Percentiles rank a stretch among this genome's conserved stretches.
Evolutionary conservation across 805 yeast genomes (phyloP).

Genomic region (Starmerella bombicola): DNA sequence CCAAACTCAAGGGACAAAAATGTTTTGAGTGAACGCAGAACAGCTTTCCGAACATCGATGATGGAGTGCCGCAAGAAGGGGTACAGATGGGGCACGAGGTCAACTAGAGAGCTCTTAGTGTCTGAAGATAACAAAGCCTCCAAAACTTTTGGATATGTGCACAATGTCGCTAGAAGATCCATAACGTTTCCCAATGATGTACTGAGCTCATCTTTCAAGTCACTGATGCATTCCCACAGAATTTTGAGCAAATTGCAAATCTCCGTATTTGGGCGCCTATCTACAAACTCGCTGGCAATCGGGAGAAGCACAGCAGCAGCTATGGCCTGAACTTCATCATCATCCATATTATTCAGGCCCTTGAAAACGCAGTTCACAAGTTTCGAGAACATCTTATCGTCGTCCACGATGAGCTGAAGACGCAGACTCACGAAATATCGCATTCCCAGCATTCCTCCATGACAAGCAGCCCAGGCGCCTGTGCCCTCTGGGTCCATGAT

Average conservation of each 20-base stretch:
- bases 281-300: conserved; percentile 76
- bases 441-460: conserved; percentile 92
- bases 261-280: conserved; percentile 36
- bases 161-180: conserved; percentile 81
- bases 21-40: conserved; percentile 64
- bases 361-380: conserved; percentile 77
- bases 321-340: conserved; percentile 94
- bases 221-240: conserved; percentile 82
- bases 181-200: conserved; percentile 93
- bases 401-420: conserved; percentile 58
- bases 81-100: conserved; percentile 75
- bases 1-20: conserved; percentile 43
- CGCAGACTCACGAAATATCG: conserved; percentile 85
- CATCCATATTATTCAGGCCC: conserved; percentile 58
- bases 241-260: conserved; percentile 44
- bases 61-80: conserved; percentile 93
- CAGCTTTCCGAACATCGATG: conserved; percentile 79
- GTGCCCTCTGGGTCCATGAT: conserved; percentile 44
- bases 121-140: conserved; percentile 50
- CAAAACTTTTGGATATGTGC: conserved; percentile 67
- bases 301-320: conserved; percentile 90
- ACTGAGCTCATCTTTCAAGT: conserved; percentile 79
- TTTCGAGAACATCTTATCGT: conserved; percentile 45
- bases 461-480: conserved; percentile 87
- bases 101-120: conserved; percentile 46